Evolutionary conservation across 352 stramenopile genomes (phyloP).

Genomic region (Phytopythium ostracodes): DNA sequence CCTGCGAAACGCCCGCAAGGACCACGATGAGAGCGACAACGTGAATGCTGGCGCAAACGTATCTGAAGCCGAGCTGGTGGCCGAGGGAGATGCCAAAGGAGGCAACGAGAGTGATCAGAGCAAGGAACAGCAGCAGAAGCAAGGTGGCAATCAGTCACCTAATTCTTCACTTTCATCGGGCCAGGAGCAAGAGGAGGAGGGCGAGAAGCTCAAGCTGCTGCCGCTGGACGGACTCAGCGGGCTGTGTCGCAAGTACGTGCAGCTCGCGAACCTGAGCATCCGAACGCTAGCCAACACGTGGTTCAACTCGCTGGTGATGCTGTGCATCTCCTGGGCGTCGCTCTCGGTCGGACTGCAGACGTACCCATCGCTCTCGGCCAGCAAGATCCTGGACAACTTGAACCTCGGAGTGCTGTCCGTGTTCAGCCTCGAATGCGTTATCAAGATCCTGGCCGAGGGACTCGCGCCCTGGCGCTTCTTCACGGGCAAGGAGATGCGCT

Average conservation of each 20-base stretch:
- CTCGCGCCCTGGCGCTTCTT: constrained; percentile 75
- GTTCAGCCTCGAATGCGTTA: constrained; percentile 70
- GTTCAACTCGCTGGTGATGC: constrained; percentile 68
- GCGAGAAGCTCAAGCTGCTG: constrained; percentile 27
- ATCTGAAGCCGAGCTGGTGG: neutral
- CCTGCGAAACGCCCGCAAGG: constrained; percentile 13
- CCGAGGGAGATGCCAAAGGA: no score
- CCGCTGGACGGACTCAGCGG: constrained; percentile 33
- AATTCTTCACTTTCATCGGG: no score
- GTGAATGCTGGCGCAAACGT: neutral
- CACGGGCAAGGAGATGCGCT: constrained; percentile 60
- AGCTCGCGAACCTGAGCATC: constrained; percentile 35
- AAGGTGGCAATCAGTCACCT: no score
- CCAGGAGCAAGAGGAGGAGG: constrained; percentile 15
- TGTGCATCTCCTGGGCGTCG: constrained; percentile 77
- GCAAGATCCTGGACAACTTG: constrained; percentile 46
- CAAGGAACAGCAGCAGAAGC: neutral
- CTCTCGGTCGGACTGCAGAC: constrained; percentile 81
- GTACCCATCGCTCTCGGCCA: constrained; percentile 45
- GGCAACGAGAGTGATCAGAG: no score
- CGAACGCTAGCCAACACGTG: constrained; percentile 40
- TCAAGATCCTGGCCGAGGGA: constrained; percentile 82
- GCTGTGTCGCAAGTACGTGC: constrained; percentile 24
- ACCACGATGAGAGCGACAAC: neutral
- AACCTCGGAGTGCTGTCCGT: constrained; percentile 62